phyloP scores from a whole-genome alignment of 2,329 filamentous ascomycete genomes.

The Aspergillus nomiae region DNA sequence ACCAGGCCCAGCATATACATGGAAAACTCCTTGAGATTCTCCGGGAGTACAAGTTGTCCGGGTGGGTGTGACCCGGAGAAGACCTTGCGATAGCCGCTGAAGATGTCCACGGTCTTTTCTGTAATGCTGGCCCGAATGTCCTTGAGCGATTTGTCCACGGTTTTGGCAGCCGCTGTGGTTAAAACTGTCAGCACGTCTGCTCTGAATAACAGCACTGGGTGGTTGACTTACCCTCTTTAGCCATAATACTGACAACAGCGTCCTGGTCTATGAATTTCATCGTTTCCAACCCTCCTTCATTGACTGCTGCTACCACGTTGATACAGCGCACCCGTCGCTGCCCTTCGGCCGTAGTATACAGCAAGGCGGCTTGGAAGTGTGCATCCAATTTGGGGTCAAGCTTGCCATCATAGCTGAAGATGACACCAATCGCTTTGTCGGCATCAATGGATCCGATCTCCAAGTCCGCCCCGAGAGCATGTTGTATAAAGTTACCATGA shows the following conservation, averaged over 20 bases:
- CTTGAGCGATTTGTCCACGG: conserved; percentile 74
- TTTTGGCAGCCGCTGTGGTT: conserved; percentile 71
- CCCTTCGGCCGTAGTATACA: conserved; percentile 90
- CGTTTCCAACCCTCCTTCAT: conserved; percentile 75
- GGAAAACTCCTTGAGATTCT: conserved; percentile 91
- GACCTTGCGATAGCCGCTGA: conserved; percentile 90
- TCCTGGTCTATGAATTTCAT: conserved; percentile 97
- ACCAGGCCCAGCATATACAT: conserved; percentile 93
- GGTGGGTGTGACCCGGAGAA: conserved; percentile 85
- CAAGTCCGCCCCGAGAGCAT: conserved; percentile 90
- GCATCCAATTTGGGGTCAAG: conserved; percentile 95
- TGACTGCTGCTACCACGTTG: conserved; percentile 91
- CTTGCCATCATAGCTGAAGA: conserved; percentile 95
- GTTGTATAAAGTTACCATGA: conserved; percentile 94
- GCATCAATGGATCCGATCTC: conserved; percentile 91
- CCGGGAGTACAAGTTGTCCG: conserved; percentile 89
- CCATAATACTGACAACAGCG: conserved; percentile 82
- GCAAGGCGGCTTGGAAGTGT: conserved; percentile 91
- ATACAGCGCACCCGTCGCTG: conserved; percentile 89
- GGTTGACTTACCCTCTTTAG: conserved; percentile 68
- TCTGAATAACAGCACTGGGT: conserved; percentile 1
- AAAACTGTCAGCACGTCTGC: conserved; percentile 23
- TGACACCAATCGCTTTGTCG: conserved; percentile 88
- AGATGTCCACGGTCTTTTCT: conserved; percentile 89
- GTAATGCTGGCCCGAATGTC: conserved; percentile 81